Conservation (phyloP, 2,329 filamentous ascomycete species). For the Chaetomium olivaceum region DNA sequence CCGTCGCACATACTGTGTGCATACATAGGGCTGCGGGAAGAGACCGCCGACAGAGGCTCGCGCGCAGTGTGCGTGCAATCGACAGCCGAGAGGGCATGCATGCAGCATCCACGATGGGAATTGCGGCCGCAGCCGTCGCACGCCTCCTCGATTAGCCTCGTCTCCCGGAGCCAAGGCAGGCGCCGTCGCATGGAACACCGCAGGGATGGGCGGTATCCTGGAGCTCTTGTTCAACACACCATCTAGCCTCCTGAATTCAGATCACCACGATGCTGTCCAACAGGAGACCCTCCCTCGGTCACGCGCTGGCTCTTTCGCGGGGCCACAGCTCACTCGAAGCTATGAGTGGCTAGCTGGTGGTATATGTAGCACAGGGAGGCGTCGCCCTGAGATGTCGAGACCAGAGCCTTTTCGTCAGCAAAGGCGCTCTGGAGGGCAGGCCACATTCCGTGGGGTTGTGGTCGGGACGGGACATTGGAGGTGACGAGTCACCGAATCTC, state of each 20-base stretch:
- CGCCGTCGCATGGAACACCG: neutral
- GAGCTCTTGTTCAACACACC: conserved; percentile 7
- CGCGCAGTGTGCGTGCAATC: neutral
- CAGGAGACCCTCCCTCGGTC: conserved; percentile 5
- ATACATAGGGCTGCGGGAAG: neutral
- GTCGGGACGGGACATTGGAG: neutral
- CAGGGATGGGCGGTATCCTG: neutral
- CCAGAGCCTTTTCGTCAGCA: neutral
- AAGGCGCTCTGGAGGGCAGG: neutral
- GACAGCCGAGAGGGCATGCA: neutral
- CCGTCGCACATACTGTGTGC: neutral
- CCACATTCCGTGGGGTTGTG: neutral
- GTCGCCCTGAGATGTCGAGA: neutral
- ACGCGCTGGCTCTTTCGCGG: conserved; percentile 3
- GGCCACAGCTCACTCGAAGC: neutral
- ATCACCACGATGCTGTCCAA: conserved; percentile 1
- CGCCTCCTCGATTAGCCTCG: neutral
- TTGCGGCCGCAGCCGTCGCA: neutral
- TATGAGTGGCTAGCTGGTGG: conserved; percentile 5
- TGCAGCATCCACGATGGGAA: neutral
- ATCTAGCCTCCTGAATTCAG: neutral
- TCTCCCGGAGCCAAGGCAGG: neutral
- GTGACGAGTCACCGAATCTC: neutral
- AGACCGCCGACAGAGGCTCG: conserved; percentile 12
- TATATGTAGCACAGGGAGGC: neutral